phyloP scores from a whole-genome alignment of 805 yeast genomes.

The Nakazawaea pomicola region DNA sequence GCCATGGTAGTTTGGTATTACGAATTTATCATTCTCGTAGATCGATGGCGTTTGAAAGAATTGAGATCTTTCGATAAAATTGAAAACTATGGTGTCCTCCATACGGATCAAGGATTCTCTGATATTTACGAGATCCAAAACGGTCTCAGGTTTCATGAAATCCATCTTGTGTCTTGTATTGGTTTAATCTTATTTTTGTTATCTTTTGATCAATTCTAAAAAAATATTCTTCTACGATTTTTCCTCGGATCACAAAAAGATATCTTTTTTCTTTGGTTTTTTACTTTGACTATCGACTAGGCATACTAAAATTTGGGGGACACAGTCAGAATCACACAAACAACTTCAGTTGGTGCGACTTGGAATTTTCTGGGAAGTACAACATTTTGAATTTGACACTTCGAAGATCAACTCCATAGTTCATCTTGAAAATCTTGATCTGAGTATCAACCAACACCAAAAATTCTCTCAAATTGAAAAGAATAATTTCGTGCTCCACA shows the following conservation, averaged over 20 bases:
- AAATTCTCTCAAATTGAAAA: neutral
- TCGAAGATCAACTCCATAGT: neutral
- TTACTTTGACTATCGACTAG: too few species aligned
- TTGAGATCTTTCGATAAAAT: constrained; percentile 89
- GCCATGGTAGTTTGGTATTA: constrained; percentile 67
- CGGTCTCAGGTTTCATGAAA: constrained; percentile 77
- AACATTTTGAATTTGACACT: neutral
- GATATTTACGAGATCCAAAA: constrained; percentile 74
- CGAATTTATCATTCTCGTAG: constrained; percentile 52
- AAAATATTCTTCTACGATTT: too few species aligned
- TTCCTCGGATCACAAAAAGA: too few species aligned
- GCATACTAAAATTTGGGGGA: too few species aligned
- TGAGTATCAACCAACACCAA: neutral
- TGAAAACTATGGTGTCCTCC: constrained; percentile 96
- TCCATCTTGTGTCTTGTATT: constrained; percentile 51
- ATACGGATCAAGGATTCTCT: constrained; percentile 80
- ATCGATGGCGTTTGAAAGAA: constrained; percentile 72
- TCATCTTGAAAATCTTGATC: neutral
- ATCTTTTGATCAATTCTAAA: neutral
- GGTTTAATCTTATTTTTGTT: neutral
- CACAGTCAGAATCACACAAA: too few species aligned
- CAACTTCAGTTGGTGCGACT: too few species aligned
- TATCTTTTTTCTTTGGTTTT: neutral
- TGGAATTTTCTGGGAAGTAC: neutral
- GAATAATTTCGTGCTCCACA: too few species aligned